Evolutionary conservation across 352 stramenopile genomes (phyloP).

Genomic region (Globisporangium heterothallicum): DNA sequence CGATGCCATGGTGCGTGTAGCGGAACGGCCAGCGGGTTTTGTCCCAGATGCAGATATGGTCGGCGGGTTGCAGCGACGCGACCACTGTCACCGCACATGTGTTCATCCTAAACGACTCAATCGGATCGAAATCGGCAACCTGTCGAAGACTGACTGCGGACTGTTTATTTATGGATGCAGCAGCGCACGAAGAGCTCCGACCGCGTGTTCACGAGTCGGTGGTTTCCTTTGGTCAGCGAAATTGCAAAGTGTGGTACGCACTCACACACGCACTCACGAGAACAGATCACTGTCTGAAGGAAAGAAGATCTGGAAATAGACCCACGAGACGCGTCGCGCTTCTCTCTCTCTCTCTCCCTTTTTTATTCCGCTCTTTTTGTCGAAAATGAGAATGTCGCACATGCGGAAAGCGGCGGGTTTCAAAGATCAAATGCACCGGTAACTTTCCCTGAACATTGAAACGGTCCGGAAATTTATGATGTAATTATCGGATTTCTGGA

Average conservation of each 20-base stretch:
- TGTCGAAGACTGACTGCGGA: too few relatives aligned
- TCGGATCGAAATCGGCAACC: too few relatives aligned
- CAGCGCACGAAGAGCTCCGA: too few relatives aligned
- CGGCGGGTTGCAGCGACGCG: slow-evolving; percentile 39
- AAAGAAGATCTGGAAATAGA: too few relatives aligned
- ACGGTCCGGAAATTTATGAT: too few relatives aligned
- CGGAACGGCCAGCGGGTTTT: slow-evolving; percentile 67
- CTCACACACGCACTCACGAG: too few relatives aligned
- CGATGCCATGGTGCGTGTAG: slow-evolving; percentile 76
- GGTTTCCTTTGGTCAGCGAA: neutral
- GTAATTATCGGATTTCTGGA: too few relatives aligned
- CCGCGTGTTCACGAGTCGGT: neutral
- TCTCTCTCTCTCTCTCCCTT: neutral
- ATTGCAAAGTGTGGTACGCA: too few relatives aligned
- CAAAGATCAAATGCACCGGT: too few relatives aligned
- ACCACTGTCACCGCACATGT: slow-evolving; percentile 58
- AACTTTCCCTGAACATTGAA: too few relatives aligned
- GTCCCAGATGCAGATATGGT: slow-evolving; percentile 83
- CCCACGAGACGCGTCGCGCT: neutral
- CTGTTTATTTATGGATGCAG: too few relatives aligned
- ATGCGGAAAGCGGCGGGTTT: neutral
- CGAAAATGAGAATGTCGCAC: slow-evolving; percentile 6
- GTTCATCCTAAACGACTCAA: slow-evolving; percentile 34
- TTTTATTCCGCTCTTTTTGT: slow-evolving; percentile 7
- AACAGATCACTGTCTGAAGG: too few relatives aligned